Percentiles rank a stretch among this genome's conserved stretches.
These are phyloP conservation scores for Xylaria scruposa DNA, from an alignment of 495 filamentous ascomycete species.

Conservation along the genomic window DNA sequence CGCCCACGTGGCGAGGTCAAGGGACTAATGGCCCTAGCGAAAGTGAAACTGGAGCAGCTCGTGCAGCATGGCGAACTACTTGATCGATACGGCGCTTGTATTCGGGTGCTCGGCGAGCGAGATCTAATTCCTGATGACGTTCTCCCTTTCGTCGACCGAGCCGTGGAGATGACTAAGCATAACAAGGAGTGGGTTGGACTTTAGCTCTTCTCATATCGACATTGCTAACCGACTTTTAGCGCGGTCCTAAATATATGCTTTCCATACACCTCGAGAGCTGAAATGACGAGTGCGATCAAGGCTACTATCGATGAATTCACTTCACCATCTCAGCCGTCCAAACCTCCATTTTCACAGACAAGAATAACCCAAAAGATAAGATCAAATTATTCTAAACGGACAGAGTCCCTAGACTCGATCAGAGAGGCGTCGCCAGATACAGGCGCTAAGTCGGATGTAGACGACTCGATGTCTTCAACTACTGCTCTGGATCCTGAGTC, in stretches of 20 bases:
- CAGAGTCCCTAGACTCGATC: conserved; percentile 57
- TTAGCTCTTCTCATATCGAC: background rate
- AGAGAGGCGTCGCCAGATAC: conserved; percentile 46
- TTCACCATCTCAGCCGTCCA: conserved; percentile 64
- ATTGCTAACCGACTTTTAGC: conserved; percentile 46
- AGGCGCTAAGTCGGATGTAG: conserved; percentile 50
- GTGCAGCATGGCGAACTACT: conserved; percentile 91
- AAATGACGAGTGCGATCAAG: conserved; percentile 91
- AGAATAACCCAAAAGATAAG: conserved; percentile 86
- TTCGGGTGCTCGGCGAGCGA: conserved; percentile 82
- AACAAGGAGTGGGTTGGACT: conserved; percentile 69
- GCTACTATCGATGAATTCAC: conserved; percentile 85
- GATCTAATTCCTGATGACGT: conserved; percentile 85
- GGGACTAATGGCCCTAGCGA: conserved; percentile 96
- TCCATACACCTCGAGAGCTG: conserved; percentile 93
- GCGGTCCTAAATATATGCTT: conserved; percentile 95
- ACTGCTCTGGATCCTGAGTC: conserved; percentile 54
- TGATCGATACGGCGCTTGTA: conserved; percentile 87
- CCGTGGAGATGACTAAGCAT: conserved; percentile 78
- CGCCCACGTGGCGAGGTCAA: conserved; percentile 97
- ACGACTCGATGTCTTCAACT: conserved; percentile 63
- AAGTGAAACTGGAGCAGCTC: conserved; percentile 88
- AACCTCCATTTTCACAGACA: conserved; percentile 80
- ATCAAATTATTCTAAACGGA: conserved; percentile 56
- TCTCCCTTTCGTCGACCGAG: conserved; percentile 81